These are phyloP conservation scores for Ruellia speciosa DNA, from an alignment of 305 asterid species.

Conservation along the genomic window DNA sequence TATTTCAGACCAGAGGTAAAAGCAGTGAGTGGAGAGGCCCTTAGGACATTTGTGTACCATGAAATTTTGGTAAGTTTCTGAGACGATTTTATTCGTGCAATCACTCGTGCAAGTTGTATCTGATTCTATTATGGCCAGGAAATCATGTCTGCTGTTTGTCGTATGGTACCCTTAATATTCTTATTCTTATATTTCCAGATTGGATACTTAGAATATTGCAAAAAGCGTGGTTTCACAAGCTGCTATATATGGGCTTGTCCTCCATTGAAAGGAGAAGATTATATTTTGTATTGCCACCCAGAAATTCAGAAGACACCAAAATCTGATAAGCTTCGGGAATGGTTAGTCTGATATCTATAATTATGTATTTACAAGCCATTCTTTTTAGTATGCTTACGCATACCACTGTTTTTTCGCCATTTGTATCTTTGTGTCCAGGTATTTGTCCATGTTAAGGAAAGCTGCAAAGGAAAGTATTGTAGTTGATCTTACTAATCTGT, in stretches of 20 bases:
- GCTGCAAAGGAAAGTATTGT: conserved; percentile 83
- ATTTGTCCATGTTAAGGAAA: conserved; percentile 87
- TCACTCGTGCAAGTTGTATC: too few relatives aligned
- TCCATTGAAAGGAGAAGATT: conserved; percentile 96
- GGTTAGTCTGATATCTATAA: conserved; percentile 38
- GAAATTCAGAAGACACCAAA: conserved; percentile 99
- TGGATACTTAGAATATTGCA: conserved; percentile 95
- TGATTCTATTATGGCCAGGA: conserved; percentile 11
- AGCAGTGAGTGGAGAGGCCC: conserved; percentile 95
- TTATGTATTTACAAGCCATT: conserved; percentile 12
- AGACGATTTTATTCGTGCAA: background rate
- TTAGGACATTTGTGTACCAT: conserved; percentile 93
- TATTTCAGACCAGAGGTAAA: conserved; percentile 96
- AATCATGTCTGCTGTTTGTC: conserved; percentile 12
- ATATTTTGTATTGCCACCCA: conserved; percentile 96
- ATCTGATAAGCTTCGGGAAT: conserved; percentile 96
- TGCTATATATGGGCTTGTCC: conserved; percentile 99
- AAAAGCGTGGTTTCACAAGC: conserved; percentile 86
- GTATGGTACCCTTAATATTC: conserved; percentile 19
- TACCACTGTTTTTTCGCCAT: conserved; percentile 19
- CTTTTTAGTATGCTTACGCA: conserved; percentile 12
- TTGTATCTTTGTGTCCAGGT: conserved; percentile 53
- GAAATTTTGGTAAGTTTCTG: conserved; percentile 75
- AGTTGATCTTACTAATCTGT: conserved; percentile 77
- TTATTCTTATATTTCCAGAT: conserved; percentile 43